phyloP scores from a whole-genome alignment of 1,139 yeast species.

The Suhomyces terraborum region DNA sequence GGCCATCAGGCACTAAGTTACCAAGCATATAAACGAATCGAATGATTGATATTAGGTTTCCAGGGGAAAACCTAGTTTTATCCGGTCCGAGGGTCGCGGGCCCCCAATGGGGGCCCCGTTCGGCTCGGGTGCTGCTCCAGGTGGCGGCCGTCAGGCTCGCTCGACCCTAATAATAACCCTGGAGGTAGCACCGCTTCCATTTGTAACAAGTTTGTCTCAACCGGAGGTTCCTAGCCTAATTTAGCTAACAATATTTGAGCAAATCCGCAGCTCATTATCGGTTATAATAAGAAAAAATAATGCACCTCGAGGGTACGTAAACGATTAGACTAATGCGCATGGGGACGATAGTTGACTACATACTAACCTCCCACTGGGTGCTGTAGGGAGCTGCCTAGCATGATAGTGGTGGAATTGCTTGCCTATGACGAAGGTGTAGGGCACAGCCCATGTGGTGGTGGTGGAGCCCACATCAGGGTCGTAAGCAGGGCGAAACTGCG shows the following conservation, averaged over 20 bases:
- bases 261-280: conserved; percentile 9
- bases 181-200: too few species aligned
- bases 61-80: too few species aligned
- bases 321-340: conserved; percentile 8
- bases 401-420: not conserved
- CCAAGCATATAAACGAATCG: conserved; percentile 1
- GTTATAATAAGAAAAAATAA: conserved; percentile 10
- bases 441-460: not conserved
- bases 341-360: conserved; percentile 6
- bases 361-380: not conserved
- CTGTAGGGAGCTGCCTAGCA: conserved; percentile 4
- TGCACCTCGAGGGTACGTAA: conserved; percentile 10
- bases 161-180: too few species aligned
- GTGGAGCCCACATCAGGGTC: too few species aligned
- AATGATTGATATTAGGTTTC: not conserved
- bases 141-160: too few species aligned
- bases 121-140: too few species aligned
- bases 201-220: too few species aligned
- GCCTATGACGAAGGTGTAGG: not conserved
- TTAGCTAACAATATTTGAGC: conserved; percentile 9
- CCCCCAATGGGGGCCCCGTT: too few species aligned
- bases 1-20: conserved; percentile 6
- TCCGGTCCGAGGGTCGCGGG: too few species aligned
- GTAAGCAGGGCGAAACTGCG: too few species aligned
- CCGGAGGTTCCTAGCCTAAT: conserved; percentile 7